Evolutionary conservation across 2,329 filamentous ascomycete species (phyloP), one percentile per base, ranked within the genome.

Genomic region (Diaporthe eres): DNA sequence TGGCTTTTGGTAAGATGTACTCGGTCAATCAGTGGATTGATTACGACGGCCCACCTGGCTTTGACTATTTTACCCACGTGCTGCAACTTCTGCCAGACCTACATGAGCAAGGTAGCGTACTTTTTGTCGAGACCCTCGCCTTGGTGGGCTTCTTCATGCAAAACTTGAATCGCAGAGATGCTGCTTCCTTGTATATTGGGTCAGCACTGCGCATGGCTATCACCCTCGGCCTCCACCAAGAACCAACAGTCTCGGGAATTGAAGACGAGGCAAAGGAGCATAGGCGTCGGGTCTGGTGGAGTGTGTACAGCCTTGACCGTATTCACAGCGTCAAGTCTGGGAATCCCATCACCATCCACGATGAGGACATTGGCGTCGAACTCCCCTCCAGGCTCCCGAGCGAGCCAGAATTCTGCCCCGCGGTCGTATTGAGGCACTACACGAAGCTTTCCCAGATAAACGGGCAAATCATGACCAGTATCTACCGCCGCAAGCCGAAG

Each of bases 91-190:
- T 91, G 28, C 89, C 89, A 0, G 88, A 90, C 63, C 85, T 89
- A 3, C 87, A 91, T 73, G 89, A 90, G 77, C 86, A 89, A 70
- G 88, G 88, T 0, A 90, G 88, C 0, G 85, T 90, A 2, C 81
- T 88, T 25, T 90, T 89, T 57, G 88, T 90, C 3, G 89, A 90
- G 79, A 88, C 89, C 1, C 81, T 91, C 10, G 87, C 88, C 12
- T 85, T 90, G 63, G 85, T 89, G 1, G 88, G 88, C 19, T 90
- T 90, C 78, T 91, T 89, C 57, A 87, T 91, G 85, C 89, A 90
- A 77, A 90, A 89, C 76, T 83, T 90, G 76, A 90, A 90, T 78
- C 85, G 88, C 0, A 84, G 87, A 28, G 89, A 91, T 79, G 88
- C 88, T 3, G 88, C 89, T 0, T 90, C 89, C 72, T 82, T 90